Conservation (phyloP, 73 alveolate species). For the Durusdinium trenchii region DNA sequence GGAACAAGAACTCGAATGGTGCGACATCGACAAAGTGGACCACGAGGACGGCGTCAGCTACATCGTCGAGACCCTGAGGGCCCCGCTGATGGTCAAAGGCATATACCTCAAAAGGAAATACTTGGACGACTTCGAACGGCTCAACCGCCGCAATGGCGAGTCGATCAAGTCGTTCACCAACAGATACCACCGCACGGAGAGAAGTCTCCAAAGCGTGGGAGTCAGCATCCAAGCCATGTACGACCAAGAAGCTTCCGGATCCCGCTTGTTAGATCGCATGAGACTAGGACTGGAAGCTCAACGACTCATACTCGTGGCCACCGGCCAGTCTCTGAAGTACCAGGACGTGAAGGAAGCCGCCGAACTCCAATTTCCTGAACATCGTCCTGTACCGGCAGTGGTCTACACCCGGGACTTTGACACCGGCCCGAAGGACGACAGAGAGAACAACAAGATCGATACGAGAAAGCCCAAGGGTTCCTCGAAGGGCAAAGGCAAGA, state of each 20-base stretch:
- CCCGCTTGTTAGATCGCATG: not conserved
- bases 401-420: not conserved
- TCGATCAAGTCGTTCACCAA: not conserved
- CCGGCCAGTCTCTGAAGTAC: not conserved
- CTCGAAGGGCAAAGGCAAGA: not conserved
- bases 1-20: constrained; percentile 25
- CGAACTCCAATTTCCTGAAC: not conserved
- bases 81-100: not conserved
- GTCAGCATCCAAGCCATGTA: not conserved
- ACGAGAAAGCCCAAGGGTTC: no score
- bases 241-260: not conserved
- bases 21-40: not conserved
- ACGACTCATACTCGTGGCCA: not conserved
- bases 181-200: not conserved
- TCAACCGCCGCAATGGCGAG: not conserved
- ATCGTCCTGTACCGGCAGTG: not conserved
- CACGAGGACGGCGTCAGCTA: not conserved
- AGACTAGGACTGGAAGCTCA: not conserved
- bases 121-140: not conserved
- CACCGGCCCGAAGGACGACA: not conserved
- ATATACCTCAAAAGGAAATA: not conserved
- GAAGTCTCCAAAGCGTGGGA: not conserved
- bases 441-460: not conserved
- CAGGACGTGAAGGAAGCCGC: not conserved
- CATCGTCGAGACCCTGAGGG: not conserved